Evolutionary conservation across 1,284 basidiomycete species (phyloP), one percentile per base, ranked within the genome.

Genomic region (Papiliotrema flavescens): DNA sequence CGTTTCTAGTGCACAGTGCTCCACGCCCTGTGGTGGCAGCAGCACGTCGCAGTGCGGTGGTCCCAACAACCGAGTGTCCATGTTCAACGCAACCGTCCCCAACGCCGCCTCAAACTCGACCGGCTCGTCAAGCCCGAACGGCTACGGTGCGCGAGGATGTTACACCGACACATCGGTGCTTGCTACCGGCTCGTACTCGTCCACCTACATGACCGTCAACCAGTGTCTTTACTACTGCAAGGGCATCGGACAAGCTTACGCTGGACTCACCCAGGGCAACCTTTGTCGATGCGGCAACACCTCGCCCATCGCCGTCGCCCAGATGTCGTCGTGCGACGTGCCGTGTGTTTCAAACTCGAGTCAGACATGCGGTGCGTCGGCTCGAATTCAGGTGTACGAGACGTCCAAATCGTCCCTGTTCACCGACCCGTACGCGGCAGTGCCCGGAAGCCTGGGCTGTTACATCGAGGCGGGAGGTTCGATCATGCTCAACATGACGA

Each of bases 251-350:
- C 61, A 52, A 47, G 35, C 55, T 28, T 57, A 56, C n/a, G 63
- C 61, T 7, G 65, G 62, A 47, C 45, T 57, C 35, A 51, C 53
- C 32, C 51, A 47, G 34, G 62, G 61, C 15, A 54, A 59, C 20
- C 23, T 24, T 11, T 66, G 63, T 45, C 44, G 36, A 28, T 66
- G 65, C 39, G 59, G 57, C 41, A 62, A 59, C 50, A 39, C 47
- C 6, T 7, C 47, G 40, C 47, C 44, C 15, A 36, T 37, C 6
- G 40, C 35, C 35, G 40, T 47, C 24, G 49, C 54, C 37, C 49
- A 36, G 5, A 17, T 28, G 14, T 39, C 58, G 15, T 54, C 39
- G 34, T 62, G 59, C 42, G 52, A 49, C 26, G 40, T 49, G 6
- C 41, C 50, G 34, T 64, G 60, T 36, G 47, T 44, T 3, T 54